Conservation (phyloP, 192 early-diverging fungal species). For the Chytriomyces confervae region DNA sequence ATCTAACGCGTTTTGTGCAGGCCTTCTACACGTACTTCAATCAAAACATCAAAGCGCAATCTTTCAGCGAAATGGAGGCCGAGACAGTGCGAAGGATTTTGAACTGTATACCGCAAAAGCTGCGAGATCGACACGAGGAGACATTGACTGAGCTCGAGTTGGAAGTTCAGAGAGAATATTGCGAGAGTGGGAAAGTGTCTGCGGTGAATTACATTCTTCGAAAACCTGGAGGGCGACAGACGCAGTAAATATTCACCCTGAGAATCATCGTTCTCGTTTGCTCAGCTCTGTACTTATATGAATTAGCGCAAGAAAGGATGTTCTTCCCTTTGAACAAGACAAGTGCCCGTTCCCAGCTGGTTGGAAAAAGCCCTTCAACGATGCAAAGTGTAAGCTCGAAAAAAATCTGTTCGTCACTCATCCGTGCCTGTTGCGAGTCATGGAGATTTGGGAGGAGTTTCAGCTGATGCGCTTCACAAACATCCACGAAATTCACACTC, state of each 20-base stretch:
- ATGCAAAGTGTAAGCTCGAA: conserved; percentile 54
- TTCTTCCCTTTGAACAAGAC: conserved; percentile 48
- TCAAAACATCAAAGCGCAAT: conserved; percentile 50
- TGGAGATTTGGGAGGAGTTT: conserved; percentile 54
- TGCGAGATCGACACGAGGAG: conserved; percentile 42
- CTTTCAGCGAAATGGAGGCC: conserved; percentile 47
- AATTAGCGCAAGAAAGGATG: conserved; percentile 27
- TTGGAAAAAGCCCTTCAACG: conserved; percentile 53
- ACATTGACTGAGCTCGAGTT: conserved; percentile 47
- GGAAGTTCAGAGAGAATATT: conserved; percentile 54
- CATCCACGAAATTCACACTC: conserved; percentile 47
- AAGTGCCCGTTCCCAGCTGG: conserved; percentile 55
- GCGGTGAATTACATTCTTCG: conserved; percentile 59
- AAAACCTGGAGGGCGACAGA: conserved; percentile 29
- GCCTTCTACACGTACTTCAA: conserved; percentile 65
- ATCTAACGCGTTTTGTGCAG: conserved; percentile 26
- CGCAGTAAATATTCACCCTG: conserved; percentile 2
- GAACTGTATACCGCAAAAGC: conserved; percentile 41
- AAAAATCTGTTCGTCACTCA: conserved; percentile 51
- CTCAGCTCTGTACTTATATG: background rate
- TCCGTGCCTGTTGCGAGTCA: conserved; percentile 46
- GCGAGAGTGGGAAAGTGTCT: conserved; percentile 57
- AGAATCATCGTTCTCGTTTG: background rate
- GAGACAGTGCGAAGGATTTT: conserved; percentile 38
- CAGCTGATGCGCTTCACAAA: conserved; percentile 51